Evolutionary conservation across 2,329 filamentous ascomycete species (phyloP), one percentile per base, ranked within the genome.

Genomic region (Colletotrichum kahawae): DNA sequence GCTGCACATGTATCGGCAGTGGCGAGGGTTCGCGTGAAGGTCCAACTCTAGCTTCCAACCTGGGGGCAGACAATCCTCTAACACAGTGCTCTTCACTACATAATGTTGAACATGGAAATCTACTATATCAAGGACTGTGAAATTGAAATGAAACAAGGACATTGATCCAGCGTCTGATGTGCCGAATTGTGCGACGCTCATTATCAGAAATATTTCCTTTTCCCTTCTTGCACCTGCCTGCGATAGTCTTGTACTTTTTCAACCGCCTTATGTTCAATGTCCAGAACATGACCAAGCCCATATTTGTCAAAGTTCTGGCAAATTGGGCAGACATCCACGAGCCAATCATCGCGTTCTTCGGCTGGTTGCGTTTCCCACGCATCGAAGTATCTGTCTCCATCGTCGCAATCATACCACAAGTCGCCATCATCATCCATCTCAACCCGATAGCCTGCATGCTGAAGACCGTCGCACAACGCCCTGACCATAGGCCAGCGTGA

Each of bases 371-470:
- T 48, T 14, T 77, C 70, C 14, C 31, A n/a, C 1, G 76, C 76
- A 54, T 77, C 76, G 24, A 67, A 71, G 48, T 78, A 78, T 4
- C 29, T 51, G 13, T 77, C 76, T 1, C 69, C 69, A 8, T 77
- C 74, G 4, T 77, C 71, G n/a, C 67, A 51, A 10, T 77, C 76
- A n/a, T 60, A 78, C 76, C 74, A 78, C 2, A 78, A 54, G 56
- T 78, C 71, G 13, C 77, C 71, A 4, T 71, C 77, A 7, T 38
- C 51, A 9, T 67, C 72, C 74, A 78, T 74, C 5, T 77, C 63
- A 7, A 36, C 64, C 2, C 69, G 69, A 57, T 74, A 78, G 1
- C 71, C 69, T 3, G 74, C 76, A 3, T 71, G 57, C 14, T 76
- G 69, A 3, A 77, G 57, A 5, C 71, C 74, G 31, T 66, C 62